Conservation (phyloP, 2,329 filamentous ascomycete genomes). For the Cytospora chrysosperma region DNA sequence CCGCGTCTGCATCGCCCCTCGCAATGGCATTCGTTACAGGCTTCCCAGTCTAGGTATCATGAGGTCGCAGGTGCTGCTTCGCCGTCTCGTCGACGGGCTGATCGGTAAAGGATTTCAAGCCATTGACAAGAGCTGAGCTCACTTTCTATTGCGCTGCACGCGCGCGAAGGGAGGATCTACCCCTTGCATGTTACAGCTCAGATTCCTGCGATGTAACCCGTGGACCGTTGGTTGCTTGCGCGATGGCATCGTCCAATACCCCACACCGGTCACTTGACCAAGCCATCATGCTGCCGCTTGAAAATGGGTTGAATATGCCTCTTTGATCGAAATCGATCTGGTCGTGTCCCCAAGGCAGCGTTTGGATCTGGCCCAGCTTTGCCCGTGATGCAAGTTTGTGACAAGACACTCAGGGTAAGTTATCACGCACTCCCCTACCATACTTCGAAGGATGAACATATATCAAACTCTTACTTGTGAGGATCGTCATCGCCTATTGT, state of each 20-base stretch:
- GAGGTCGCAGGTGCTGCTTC: not conserved
- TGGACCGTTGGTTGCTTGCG: not conserved
- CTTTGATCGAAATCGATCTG: not conserved
- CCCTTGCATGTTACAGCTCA: not conserved
- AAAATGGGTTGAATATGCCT: not conserved
- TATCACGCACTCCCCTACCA: not conserved
- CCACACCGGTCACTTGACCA: not conserved
- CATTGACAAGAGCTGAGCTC: too few species aligned
- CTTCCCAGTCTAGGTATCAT: not conserved
- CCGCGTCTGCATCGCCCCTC: not conserved
- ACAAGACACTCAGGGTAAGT: not conserved
- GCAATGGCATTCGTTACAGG: not conserved
- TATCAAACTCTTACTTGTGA: constrained; percentile 13
- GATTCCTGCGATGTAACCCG: not conserved
- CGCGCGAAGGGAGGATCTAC: not conserved
- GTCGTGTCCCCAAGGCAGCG: not conserved
- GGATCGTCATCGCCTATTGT: constrained; percentile 24
- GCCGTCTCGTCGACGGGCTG: not conserved
- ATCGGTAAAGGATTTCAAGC: not conserved
- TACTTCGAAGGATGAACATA: constrained; percentile 19
- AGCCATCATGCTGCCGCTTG: not conserved
- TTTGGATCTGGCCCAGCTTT: too few species aligned
- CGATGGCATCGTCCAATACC: not conserved
- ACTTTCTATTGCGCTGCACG: not conserved
- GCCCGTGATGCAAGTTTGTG: too few species aligned